Conservation (phyloP, 75 land plant genomes). For the Picea glauca region DNA sequence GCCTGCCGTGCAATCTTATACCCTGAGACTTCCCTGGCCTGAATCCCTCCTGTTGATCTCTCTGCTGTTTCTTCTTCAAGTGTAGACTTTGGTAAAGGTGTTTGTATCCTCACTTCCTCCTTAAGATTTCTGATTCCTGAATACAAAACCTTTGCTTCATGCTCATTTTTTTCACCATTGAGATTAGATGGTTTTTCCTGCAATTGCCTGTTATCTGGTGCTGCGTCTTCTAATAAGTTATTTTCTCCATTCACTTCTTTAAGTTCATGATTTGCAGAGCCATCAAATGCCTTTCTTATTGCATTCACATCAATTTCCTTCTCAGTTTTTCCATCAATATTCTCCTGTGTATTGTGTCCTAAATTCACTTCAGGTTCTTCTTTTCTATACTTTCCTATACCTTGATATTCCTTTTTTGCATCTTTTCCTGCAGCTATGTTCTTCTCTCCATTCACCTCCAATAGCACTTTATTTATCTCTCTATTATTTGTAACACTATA, state of each 20-base stretch:
- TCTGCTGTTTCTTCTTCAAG: background rate
- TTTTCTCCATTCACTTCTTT: background rate
- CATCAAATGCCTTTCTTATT: background rate
- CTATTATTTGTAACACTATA: background rate
- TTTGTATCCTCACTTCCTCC: background rate
- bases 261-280: background rate
- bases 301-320: background rate
- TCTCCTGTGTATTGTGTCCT: background rate
- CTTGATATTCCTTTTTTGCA: background rate
- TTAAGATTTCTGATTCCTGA: background rate
- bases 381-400: background rate
- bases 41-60: background rate
- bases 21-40: background rate
- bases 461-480: background rate
- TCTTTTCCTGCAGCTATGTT: background rate
- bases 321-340: background rate
- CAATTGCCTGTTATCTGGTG: background rate
- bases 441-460: background rate
- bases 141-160: background rate
- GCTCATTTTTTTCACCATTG: background rate
- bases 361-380: background rate
- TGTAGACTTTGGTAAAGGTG: background rate
- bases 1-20: conserved; percentile 3
- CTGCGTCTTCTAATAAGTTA: background rate
- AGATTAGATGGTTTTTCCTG: background rate